Evolutionary conservation across 352 stramenopile species (phyloP).

Genomic region (Halophytophthora polymorphica): DNA sequence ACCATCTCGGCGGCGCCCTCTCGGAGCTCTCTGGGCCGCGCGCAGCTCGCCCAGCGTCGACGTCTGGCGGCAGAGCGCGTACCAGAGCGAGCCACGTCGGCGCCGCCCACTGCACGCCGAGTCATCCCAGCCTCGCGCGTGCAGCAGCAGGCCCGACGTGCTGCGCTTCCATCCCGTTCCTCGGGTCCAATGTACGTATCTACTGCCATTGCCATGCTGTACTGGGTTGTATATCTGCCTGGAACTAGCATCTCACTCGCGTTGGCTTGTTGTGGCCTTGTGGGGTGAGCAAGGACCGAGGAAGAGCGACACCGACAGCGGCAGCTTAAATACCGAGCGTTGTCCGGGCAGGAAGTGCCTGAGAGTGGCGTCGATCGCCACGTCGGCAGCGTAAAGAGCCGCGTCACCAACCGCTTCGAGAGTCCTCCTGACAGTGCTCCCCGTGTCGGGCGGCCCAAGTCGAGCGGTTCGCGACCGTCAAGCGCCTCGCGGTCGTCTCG

Average conservation of each 20-base stretch:
- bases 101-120: constrained; percentile 23
- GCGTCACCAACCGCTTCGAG: too few relatives aligned
- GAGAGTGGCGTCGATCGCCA: constrained; percentile 14
- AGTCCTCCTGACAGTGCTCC: too few relatives aligned
- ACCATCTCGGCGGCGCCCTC: constrained; percentile 66
- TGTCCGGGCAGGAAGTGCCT: constrained; percentile 13
- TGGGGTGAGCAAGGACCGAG: constrained; percentile 29
- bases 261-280: not conserved
- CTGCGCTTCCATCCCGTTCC: constrained; percentile 6
- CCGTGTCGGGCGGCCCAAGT: not conserved
- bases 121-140: constrained; percentile 19
- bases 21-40: constrained; percentile 43
- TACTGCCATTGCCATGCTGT: not conserved
- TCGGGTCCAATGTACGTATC: constrained; percentile 23
- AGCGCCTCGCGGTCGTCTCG: constrained; percentile 19
- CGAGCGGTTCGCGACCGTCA: constrained; percentile 19
- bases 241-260: too few relatives aligned
- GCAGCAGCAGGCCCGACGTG: constrained; percentile 17
- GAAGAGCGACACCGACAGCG: constrained; percentile 60
- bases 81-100: constrained; percentile 21
- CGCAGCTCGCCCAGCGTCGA: constrained; percentile 35
- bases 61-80: constrained; percentile 12
- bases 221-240: too few relatives aligned
- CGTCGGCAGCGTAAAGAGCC: constrained; percentile 7
- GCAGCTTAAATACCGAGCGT: constrained; percentile 37